Conservation (phyloP, 208 protist species). For the Leishmania lainsoni region DNA sequence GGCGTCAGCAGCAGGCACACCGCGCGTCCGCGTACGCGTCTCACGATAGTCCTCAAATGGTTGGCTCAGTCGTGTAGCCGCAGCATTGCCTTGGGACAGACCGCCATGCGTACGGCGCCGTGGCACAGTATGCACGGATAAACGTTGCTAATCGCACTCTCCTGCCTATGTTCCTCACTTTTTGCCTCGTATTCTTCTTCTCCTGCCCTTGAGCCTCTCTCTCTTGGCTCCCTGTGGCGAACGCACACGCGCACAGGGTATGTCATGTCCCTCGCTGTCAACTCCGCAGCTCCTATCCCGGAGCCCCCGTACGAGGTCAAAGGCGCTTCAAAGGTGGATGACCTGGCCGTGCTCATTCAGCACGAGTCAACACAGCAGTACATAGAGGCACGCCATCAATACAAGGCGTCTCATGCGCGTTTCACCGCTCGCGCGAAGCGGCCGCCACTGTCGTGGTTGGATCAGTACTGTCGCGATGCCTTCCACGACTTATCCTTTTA, state of each 20-base stretch:
- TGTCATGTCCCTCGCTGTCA: conserved; percentile 3
- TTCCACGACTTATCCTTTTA: conserved; percentile 29
- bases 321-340: not conserved
- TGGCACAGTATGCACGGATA: not conserved
- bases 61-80: not conserved
- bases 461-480: conserved; percentile 13
- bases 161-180: not conserved
- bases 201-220: not conserved
- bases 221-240: not conserved
- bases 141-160: not conserved
- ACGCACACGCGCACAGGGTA: not conserved
- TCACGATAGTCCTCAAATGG: not conserved
- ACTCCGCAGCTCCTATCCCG: not conserved
- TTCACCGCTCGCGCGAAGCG: conserved; percentile 25
- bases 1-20: not conserved
- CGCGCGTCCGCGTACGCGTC: not conserved
- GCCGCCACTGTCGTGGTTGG: conserved; percentile 12
- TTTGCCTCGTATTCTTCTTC: not conserved
- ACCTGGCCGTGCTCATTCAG: conserved; percentile 13
- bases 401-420: conserved; percentile 31
- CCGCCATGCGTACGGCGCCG: not conserved
- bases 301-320: conserved; percentile 1
- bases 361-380: conserved; percentile 21
- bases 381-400: conserved; percentile 25
- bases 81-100: not conserved